A percentile compares a stretch with the other conserved stretches of the same genome.
These are phyloP conservation scores for Zasmidium cellare DNA, from an alignment of 2,329 filamentous ascomycete genomes.

Conservation along the genomic window DNA sequence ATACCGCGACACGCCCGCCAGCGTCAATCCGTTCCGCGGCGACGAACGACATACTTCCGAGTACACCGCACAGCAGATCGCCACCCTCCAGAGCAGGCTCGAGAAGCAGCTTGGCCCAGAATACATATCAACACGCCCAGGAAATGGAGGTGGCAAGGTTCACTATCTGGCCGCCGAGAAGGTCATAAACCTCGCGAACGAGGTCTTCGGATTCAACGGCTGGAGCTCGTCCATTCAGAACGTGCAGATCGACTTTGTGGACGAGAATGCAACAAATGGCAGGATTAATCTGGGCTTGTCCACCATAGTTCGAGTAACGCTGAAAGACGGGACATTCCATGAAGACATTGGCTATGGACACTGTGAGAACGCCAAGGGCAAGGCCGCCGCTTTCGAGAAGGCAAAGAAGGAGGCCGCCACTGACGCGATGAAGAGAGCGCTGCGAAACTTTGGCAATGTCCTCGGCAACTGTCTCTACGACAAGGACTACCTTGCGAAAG, in stretches of 20 bases:
- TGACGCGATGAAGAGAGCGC: slow-evolving; percentile 83
- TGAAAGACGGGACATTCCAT: slow-evolving; percentile 93
- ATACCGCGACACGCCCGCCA: slow-evolving; percentile 39
- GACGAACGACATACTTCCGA: slow-evolving; percentile 66
- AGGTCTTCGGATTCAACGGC: slow-evolving; percentile 95
- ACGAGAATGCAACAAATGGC: slow-evolving; percentile 75
- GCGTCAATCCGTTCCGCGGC: slow-evolving; percentile 79
- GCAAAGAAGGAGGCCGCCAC: slow-evolving; percentile 98
- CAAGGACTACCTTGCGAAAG: slow-evolving; percentile 85
- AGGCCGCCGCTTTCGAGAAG: slow-evolving; percentile 95
- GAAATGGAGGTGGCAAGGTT: slow-evolving; percentile 80
- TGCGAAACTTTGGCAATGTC: slow-evolving; percentile 93
- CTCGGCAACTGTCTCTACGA: slow-evolving; percentile 99
- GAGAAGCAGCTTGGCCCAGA: slow-evolving; percentile 95
- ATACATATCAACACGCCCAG: slow-evolving; percentile 84
- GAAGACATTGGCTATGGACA: slow-evolving; percentile 97
- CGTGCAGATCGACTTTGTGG: slow-evolving; percentile 92
- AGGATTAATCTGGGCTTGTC: slow-evolving; percentile 84
- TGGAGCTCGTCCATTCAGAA: slow-evolving; percentile 97
- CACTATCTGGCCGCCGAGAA: slow-evolving; percentile 97
- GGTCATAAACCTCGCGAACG: slow-evolving; percentile 90
- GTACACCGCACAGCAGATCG: slow-evolving; percentile 89
- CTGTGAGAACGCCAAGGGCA: slow-evolving; percentile 93
- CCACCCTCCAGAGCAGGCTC: slow-evolving; percentile 79
- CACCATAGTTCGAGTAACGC: slow-evolving; percentile 84